Conservation (phyloP, 768 basidiomycete genomes). For the Lentinula raphanica region DNA sequence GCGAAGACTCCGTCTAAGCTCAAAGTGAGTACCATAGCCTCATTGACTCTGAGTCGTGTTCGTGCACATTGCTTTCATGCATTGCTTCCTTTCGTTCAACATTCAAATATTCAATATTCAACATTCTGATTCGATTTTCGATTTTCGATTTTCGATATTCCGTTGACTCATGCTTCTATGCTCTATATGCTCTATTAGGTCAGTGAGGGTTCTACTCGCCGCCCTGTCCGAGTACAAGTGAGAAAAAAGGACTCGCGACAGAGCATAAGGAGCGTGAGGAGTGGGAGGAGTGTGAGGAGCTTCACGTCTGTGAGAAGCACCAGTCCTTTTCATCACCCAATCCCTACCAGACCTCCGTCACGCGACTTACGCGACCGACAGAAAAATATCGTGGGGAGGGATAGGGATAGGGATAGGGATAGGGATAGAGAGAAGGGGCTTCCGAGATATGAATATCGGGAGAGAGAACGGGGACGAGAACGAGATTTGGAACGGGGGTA, state of each 20-base stretch:
- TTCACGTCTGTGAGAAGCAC: background rate
- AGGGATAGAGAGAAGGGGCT: background rate
- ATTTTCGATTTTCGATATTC: background rate
- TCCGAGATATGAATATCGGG: background rate
- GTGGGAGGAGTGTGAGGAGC: background rate
- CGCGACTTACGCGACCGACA: background rate
- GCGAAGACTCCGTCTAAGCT: too few species aligned
- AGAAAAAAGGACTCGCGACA: slow-evolving; percentile 1
- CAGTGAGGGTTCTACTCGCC: background rate
- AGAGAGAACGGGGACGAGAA: background rate
- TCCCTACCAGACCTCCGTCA: background rate
- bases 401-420: background rate
- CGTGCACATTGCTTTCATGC: background rate
- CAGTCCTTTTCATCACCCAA: background rate
- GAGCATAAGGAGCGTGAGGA: background rate
- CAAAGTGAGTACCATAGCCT: too few species aligned
- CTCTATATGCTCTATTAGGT: background rate
- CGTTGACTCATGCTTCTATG: background rate
- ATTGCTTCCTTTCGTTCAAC: background rate
- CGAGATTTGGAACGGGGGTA: background rate
- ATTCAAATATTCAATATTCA: background rate
- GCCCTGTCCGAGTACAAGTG: background rate
- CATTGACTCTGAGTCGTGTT: too few species aligned
- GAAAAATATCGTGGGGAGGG: background rate
- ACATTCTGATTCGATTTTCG: too few species aligned